Conservation (phyloP, 192 early-diverging fungal species). For the Umbelopsis sp. region DNA sequence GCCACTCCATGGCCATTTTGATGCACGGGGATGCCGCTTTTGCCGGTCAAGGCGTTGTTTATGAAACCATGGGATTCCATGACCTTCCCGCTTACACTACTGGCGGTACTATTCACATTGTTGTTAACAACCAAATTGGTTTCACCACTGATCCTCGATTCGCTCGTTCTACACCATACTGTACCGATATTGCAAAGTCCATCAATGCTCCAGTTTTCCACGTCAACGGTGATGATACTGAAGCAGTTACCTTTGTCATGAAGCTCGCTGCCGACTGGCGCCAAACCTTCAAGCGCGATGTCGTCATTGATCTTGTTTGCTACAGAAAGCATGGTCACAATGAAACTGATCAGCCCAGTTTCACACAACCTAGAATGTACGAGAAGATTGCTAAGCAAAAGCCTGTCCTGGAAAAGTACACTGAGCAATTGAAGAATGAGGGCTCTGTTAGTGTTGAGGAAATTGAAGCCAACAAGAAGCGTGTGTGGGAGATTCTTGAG, state of each 20-base stretch:
- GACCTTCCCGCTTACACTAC: conserved; percentile 95
- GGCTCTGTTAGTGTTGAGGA: conserved; percentile 81
- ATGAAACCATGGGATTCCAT: conserved; percentile 95
- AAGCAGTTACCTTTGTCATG: conserved; percentile 94
- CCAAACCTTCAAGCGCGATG: conserved; percentile 93
- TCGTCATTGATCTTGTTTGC: conserved; percentile 95
- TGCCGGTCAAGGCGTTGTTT: conserved; percentile 96
- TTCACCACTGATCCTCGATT: conserved; percentile 99
- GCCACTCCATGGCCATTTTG: conserved; percentile 89
- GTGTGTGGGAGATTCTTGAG: conserved; percentile 91
- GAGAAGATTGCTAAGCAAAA: conserved; percentile 83
- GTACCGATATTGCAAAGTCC: conserved; percentile 96
- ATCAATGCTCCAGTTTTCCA: conserved; percentile 97
- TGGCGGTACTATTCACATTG: conserved; percentile 95
- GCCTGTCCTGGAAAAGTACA: conserved; percentile 87
- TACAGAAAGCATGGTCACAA: conserved; percentile 99
- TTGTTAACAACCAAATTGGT: conserved; percentile 99
- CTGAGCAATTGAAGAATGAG: conserved; percentile 80
- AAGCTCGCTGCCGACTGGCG: conserved; percentile 97
- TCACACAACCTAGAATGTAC: conserved; percentile 99
- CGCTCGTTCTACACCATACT: conserved; percentile 93
- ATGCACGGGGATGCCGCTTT: conserved; percentile 99
- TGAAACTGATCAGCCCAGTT: conserved; percentile 98
- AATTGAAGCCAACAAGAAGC: conserved; percentile 86
- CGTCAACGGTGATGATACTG: conserved; percentile 97